A percentile compares a stretch with the other conserved stretches of the same genome.
Evolutionary conservation across 306 rosid species (phyloP).

Genomic region (Myrica gale): DNA sequence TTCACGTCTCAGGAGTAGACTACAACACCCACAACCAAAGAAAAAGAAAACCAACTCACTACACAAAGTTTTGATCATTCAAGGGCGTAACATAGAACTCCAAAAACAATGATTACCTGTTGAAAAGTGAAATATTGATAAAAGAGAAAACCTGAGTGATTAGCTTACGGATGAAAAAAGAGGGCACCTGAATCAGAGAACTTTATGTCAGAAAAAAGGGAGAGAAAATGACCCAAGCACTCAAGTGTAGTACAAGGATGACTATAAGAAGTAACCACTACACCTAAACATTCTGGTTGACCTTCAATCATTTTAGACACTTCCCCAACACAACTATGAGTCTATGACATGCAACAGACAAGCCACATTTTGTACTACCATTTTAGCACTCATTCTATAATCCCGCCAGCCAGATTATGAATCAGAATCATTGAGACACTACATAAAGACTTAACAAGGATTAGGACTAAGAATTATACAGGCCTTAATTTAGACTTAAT

Average conservation of each 20-base stretch:
- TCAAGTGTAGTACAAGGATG: slow-evolving; percentile 16
- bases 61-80: slow-evolving; percentile 11
- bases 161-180: slow-evolving; percentile 91
- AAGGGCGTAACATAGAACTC: slow-evolving; percentile 4
- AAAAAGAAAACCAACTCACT: slow-evolving; percentile 22
- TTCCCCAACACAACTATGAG: neutral
- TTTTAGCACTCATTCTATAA: neutral
- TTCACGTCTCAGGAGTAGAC: slow-evolving; percentile 91
- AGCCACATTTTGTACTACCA: neutral
- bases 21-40: slow-evolving; percentile 20
- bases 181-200: slow-evolving; percentile 69
- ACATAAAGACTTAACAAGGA: neutral
- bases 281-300: neutral
- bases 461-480: neutral
- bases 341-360: neutral
- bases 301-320: neutral
- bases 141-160: slow-evolving; percentile 91
- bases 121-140: slow-evolving; percentile 92
- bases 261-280: neutral
- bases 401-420: neutral
- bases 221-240: neutral
- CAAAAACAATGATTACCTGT: slow-evolving; percentile 60
- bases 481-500: neutral
- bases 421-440: neutral
- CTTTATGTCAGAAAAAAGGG: slow-evolving; percentile 29